These are phyloP conservation scores for Leccinellum luteum DNA, from an alignment of 768 basidiomycete species.

Conservation along the genomic window DNA sequence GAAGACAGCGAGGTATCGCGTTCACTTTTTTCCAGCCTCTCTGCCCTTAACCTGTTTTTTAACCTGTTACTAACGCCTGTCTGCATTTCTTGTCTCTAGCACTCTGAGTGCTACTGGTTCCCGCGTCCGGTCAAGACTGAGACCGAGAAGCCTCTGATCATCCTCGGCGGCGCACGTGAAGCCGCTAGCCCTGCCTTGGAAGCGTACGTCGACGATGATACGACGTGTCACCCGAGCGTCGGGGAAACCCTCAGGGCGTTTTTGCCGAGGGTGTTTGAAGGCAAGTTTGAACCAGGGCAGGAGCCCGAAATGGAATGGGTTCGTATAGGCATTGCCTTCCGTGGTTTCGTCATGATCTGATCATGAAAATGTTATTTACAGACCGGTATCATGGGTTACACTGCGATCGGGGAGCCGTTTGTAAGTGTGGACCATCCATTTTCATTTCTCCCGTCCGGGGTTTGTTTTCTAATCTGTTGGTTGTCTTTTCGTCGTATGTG, in stretches of 20 bases:
- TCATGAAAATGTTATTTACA: slow-evolving; percentile 22
- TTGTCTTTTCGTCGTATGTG: not conserved
- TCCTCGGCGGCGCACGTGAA: slow-evolving; percentile 70
- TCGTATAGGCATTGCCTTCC: slow-evolving; percentile 18
- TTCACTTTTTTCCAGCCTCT: not conserved
- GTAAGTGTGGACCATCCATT: slow-evolving; percentile 37
- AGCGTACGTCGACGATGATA: slow-evolving; percentile 57
- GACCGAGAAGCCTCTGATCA: slow-evolving; percentile 51
- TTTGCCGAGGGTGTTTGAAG: slow-evolving; percentile 56
- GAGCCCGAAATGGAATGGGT: slow-evolving; percentile 85
- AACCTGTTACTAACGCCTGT: not conserved
- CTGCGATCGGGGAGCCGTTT: slow-evolving; percentile 59
- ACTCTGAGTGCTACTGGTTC: slow-evolving; percentile 81
- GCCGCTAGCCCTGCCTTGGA: slow-evolving; percentile 42
- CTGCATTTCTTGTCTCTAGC: slow-evolving; percentile 22
- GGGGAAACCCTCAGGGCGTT: slow-evolving; percentile 54
- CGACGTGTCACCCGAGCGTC: slow-evolving; percentile 44
- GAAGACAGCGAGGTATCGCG: slow-evolving; percentile 33
- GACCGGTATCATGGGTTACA: slow-evolving; percentile 85
- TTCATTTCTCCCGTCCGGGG: not conserved
- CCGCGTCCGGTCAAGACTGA: slow-evolving; percentile 48
- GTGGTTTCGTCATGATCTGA: not conserved
- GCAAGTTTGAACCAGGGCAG: slow-evolving; percentile 43
- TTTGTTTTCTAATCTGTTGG: not conserved
- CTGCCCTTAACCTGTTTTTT: too few relatives aligned